Percentiles rank a stretch among this genome's conserved stretches.
Evolutionary conservation across 2,329 filamentous ascomycete species (phyloP).

Genomic region (Cladosporium sp.): DNA sequence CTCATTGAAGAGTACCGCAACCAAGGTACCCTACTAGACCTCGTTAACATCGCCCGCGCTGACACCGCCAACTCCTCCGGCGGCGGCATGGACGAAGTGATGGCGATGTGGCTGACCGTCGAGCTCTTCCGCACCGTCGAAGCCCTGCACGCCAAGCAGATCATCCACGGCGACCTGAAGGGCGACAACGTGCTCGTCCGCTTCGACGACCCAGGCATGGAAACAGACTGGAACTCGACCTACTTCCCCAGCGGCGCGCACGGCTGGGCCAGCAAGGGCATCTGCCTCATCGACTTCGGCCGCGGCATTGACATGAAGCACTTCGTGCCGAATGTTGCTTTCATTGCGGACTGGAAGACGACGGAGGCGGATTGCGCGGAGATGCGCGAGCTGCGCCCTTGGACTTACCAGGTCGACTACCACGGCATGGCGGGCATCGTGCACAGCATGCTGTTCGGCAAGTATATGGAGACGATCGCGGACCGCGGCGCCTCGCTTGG

Average conservation of each 20-base stretch:
- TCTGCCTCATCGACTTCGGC: constrained; percentile 90
- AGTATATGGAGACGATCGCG: constrained; percentile 76
- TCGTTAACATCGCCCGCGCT: constrained; percentile 77
- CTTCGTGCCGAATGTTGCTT: constrained; percentile 70
- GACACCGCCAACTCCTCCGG: constrained; percentile 44
- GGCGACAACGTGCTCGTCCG: constrained; percentile 91
- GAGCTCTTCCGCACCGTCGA: constrained; percentile 89
- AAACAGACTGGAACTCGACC: constrained; percentile 50
- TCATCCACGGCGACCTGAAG: constrained; percentile 92
- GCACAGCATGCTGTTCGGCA: constrained; percentile 85
- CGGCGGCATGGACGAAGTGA: constrained; percentile 77
- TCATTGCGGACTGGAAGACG: constrained; percentile 94
- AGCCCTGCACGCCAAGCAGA: constrained; percentile 67
- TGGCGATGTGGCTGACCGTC: constrained; percentile 93
- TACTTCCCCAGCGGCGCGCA: constrained; percentile 68
- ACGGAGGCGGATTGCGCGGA: constrained; percentile 83
- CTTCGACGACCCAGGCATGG: constrained; percentile 50
- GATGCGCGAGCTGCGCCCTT: constrained; percentile 87
- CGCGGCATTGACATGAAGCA: constrained; percentile 87
- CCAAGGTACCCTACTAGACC: constrained; percentile 88
- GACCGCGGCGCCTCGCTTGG: constrained; percentile 46
- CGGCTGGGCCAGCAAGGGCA: constrained; percentile 74
- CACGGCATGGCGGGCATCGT: constrained; percentile 84
- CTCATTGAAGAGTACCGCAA: constrained; percentile 80
- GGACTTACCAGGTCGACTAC: constrained; percentile 98